Base-by-base conservation (phyloP, 768 basidiomycete species). In the Rhizopogon rudus region DNA sequence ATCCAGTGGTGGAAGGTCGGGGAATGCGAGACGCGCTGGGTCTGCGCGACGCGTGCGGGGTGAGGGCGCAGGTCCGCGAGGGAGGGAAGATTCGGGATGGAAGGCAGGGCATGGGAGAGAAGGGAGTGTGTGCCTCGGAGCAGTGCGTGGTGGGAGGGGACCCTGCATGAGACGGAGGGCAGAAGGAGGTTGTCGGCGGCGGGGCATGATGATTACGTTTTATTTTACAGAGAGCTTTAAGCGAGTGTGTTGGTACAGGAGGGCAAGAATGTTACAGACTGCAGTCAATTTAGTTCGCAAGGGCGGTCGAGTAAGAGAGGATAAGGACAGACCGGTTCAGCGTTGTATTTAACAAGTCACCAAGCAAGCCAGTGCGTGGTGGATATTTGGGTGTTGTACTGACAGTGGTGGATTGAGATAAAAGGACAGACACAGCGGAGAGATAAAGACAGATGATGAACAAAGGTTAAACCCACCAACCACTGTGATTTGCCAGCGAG, bases 121-220 rank as follows among this genome's bases (percentile, higher is more conserved):
- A 12, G 89, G 89, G 60, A 90, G 74, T 13, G 73, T 78, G 69
- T 89, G 85, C 64, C 80, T 87, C 20, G 86, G 80, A 44, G 73
- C 60, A 50, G 80, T 79, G 59, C 85, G 78, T n/a, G 79, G 66
- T 3, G 87, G 86, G 28, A 80, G 75, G 5, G 86, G 86, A 13
- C 86, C 88, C 39, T 73, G 68, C 54, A 78, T 69, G 54, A 90
- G 79, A 46, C 75, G 80, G 57, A 91, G 81, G 29, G 86, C 76
- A 43, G 81, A 77, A 5, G 88, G 88, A 1, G 88, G 83, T 31
- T 80, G 25, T 25, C 25, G 73, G 31, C 88, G 84, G 62, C 87
- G 84, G 52, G 80, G 77, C 86, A 89, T 89, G 41, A 56, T 58
- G 45, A 37, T 37, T 37, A 37, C 10, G 35, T 37, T 25, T 25